These are phyloP conservation scores for Tillandsia fasciculata DNA, from an alignment of 176 grass and related monocot species.

Conservation along the genomic window DNA sequence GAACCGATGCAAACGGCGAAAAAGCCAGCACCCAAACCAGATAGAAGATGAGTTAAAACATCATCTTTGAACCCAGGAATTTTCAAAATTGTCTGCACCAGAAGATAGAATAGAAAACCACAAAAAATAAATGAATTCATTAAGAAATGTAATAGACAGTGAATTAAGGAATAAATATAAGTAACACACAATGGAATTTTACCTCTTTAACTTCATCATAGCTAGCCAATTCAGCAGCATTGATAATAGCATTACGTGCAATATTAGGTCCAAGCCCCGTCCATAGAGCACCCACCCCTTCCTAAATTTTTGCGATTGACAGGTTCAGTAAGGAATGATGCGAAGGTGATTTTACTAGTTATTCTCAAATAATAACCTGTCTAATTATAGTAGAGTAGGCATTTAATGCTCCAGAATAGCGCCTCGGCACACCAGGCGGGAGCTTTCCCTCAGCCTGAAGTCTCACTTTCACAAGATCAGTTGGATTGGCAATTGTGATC, in stretches of 20 bases:
- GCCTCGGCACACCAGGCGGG: slow-evolving; percentile 49
- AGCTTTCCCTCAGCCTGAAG: slow-evolving; percentile 88
- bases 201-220: slow-evolving; percentile 99
- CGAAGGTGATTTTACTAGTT: background rate
- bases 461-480: slow-evolving; percentile 90
- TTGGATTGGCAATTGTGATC: slow-evolving; percentile 82
- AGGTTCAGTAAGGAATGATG: background rate
- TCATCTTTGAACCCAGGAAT: slow-evolving; percentile 93
- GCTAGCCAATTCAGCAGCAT: slow-evolving; percentile 87
- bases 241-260: slow-evolving; percentile 81
- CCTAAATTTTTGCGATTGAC: slow-evolving; percentile 23
- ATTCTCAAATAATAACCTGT: slow-evolving; percentile 21
- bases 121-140: background rate
- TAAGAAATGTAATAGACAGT: background rate
- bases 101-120: background rate
- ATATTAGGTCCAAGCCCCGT: slow-evolving; percentile 74
- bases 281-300: slow-evolving; percentile 70
- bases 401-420: slow-evolving; percentile 69
- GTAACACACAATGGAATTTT: background rate
- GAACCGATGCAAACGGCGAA: slow-evolving; percentile 96
- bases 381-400: slow-evolving; percentile 73
- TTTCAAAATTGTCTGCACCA: slow-evolving; percentile 69
- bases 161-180: slow-evolving; percentile 6
- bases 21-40: slow-evolving; percentile 86
- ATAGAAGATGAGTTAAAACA: slow-evolving; percentile 67